Evolutionary conservation across 768 basidiomycete genomes (phyloP).

Genomic region (Pilatotrama ljubarskyi): DNA sequence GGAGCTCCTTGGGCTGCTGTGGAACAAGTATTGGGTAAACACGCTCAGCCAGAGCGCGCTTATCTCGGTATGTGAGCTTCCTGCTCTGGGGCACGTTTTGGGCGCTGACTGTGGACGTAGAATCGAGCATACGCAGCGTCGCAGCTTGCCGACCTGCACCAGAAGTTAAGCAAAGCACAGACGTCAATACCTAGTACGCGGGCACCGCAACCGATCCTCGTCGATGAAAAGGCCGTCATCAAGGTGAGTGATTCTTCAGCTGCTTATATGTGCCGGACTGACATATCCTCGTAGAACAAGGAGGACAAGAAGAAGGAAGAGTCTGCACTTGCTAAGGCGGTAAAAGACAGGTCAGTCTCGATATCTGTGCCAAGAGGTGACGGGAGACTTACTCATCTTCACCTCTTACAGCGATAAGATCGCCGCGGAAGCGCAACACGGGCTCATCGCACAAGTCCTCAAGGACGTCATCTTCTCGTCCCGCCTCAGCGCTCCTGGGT

Average conservation of each 20-base stretch:
- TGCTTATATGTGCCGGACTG: background rate
- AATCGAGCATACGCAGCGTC: slow-evolving; percentile 93
- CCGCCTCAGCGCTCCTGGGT: slow-evolving; percentile 31
- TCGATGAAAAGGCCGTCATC: slow-evolving; percentile 43
- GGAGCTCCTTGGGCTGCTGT: slow-evolving; percentile 83
- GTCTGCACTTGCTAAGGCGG: slow-evolving; percentile 83
- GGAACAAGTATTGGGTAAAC: slow-evolving; percentile 99
- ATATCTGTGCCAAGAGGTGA: no score
- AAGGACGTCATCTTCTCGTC: slow-evolving; percentile 89
- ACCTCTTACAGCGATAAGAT: slow-evolving; percentile 69
- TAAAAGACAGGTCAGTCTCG: slow-evolving; percentile 75
- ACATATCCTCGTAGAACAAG: slow-evolving; percentile 39
- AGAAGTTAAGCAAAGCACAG: slow-evolving; percentile 82
- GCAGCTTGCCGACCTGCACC: slow-evolving; percentile 85
- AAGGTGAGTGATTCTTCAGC: slow-evolving; percentile 42
- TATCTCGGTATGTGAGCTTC: slow-evolving; percentile 65
- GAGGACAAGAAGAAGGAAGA: slow-evolving; percentile 83
- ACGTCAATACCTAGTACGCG: slow-evolving; percentile 57
- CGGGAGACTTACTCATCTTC: background rate
- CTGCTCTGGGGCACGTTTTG: background rate
- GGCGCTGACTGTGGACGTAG: slow-evolving; percentile 41
- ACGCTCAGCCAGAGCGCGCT: slow-evolving; percentile 92
- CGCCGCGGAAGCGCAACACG: slow-evolving; percentile 89
- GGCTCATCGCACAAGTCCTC: slow-evolving; percentile 88
- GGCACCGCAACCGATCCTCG: slow-evolving; percentile 51